Conservation (phyloP, 176 grass and related monocot species). For the sorghum (Sorghum bicolor) region DNA sequence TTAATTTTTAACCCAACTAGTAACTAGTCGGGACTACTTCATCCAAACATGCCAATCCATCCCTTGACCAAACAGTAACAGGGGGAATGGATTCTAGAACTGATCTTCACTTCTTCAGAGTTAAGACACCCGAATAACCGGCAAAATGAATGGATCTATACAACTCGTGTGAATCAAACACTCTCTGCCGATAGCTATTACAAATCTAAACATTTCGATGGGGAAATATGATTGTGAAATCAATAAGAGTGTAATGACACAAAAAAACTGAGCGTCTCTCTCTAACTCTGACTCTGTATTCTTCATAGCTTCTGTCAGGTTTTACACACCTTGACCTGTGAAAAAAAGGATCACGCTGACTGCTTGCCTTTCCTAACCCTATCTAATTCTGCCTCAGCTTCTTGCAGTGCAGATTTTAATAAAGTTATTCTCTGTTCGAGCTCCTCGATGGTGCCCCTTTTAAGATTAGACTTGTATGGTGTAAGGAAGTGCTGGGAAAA, state of each 20-base stretch:
- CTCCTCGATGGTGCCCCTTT: constrained; percentile 68
- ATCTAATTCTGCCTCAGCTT: constrained; percentile 74
- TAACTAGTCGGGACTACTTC: not conserved
- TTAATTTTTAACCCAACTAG: not conserved
- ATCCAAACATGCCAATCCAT: not conserved
- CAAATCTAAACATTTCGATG: constrained; percentile 22
- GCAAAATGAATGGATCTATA: constrained; percentile 21
- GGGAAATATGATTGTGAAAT: constrained; percentile 24
- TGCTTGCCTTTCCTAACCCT: constrained; percentile 80
- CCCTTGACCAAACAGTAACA: not conserved
- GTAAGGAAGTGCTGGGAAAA: constrained; percentile 77
- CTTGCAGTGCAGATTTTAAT: constrained; percentile 60
- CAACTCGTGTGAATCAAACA: constrained; percentile 16
- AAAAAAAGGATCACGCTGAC: constrained; percentile 45
- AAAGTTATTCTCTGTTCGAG: constrained; percentile 61
- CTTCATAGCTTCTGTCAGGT: not conserved
- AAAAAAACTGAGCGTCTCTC: constrained; percentile 15
- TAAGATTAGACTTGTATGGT: constrained; percentile 57
- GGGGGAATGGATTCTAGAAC: not conserved
- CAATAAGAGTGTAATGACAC: constrained; percentile 25
- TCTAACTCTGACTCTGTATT: constrained; percentile 2
- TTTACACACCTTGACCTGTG: not conserved
- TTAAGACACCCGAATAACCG: not conserved
- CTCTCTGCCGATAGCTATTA: constrained; percentile 28
- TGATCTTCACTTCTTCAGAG: not conserved